Conservation (phyloP, 148 eudicot genomes). For the Silene conica region DNA sequence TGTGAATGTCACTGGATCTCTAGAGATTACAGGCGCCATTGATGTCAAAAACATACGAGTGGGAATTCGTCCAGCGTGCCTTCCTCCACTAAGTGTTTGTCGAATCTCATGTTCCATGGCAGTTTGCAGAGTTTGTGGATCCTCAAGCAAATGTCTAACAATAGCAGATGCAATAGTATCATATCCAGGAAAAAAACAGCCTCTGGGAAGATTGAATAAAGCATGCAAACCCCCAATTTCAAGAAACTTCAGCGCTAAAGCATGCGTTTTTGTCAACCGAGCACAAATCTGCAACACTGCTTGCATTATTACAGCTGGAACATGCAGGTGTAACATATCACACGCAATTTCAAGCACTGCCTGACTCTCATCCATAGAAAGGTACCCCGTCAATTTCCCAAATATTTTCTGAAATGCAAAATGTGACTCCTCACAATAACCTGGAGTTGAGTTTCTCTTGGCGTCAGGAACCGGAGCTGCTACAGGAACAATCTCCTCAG, state of each 20-base stretch:
- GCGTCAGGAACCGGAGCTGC: constrained; percentile 34
- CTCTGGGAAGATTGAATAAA: constrained; percentile 76
- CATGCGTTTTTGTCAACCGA: constrained; percentile 85
- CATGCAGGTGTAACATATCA: constrained; percentile 73
- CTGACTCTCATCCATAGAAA: constrained; percentile 73
- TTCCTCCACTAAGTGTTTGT: constrained; percentile 69
- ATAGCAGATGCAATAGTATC: constrained; percentile 92
- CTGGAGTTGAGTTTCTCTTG: constrained; percentile 36
- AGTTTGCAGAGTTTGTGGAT: constrained; percentile 93
- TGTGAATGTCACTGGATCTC: constrained; percentile 82
- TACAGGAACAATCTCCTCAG: constrained; percentile 35
- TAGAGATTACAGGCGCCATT: constrained; percentile 86
- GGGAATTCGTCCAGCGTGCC: constrained; percentile 73
- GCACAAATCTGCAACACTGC: constrained; percentile 88
- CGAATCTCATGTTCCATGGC: constrained; percentile 97
- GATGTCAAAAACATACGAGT: constrained; percentile 80
- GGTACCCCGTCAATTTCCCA: constrained; percentile 79
- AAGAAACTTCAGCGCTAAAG: constrained; percentile 70
- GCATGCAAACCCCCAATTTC: constrained; percentile 82
- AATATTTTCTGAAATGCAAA: constrained; percentile 57
- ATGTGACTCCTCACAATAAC: constrained; percentile 30
- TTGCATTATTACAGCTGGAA: constrained; percentile 84
- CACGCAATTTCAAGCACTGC: constrained; percentile 61
- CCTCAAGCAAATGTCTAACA: constrained; percentile 89
- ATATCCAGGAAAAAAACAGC: constrained; percentile 81